Evolutionary conservation across 78 protist genomes (phyloP), one percentile per base, ranked within the genome.

Genomic region (Tieghemostelium lacteum): DNA sequence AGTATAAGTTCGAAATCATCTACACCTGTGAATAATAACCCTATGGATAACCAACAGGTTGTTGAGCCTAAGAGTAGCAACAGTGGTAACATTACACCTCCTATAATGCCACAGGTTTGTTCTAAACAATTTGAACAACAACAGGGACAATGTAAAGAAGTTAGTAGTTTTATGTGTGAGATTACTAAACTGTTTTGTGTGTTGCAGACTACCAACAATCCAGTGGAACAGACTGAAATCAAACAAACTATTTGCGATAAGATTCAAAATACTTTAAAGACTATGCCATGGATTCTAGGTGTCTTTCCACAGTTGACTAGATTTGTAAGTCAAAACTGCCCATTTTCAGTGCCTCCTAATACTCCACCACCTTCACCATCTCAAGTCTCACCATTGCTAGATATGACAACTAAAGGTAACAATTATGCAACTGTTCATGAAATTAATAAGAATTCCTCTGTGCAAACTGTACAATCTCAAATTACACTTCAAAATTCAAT

Each of bases 361-460:
- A 83, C 91, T 14, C 91, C 91, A 29, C 91, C 91, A 40, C 91
- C 91, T 5, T 83, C 91, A 33, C 91, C 91, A 17, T 69, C 78
- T 14, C 33, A 34, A 7, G 26, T 64, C 1, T 83, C 91, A 20
- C 91, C 91, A 29, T 24, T 83, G 12, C 19, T 39, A 22, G 91
- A 83, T 26, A 24, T 19, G 31, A 31, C 19, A 14, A 28, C 70
- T 24, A 39, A 28, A 28, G 12, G 40, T 2, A 37, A 42, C 36
- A 17, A 16, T 14, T 70, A 74, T 20, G 88, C 64, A 6, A 52
- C 70, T 17, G 65, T 83, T 61, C 60, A 45, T 22, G 58, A 60
- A 19, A 78, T 83, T 17, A 33, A 73, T 5, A 29, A 63, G 17
- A 73, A 83, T 61, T 33, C 39, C n/a, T 28, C 86, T 39, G 24